Evolutionary conservation across 164 flowering plant genomes (phyloP).

Genomic region (Magnolia changhungtana): DNA sequence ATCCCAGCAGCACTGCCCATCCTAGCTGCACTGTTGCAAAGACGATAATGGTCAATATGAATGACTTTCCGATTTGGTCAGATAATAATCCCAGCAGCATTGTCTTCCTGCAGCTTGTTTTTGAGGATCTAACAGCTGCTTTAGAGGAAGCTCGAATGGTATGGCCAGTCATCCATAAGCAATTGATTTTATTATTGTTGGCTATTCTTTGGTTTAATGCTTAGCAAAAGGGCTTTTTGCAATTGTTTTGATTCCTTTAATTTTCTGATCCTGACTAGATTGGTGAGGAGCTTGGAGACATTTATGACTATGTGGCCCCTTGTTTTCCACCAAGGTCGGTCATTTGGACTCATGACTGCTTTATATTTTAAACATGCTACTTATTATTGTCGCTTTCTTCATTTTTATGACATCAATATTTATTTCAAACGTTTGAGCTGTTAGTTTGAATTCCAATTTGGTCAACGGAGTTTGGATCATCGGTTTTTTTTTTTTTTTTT

Average conservation of each 20-base stretch:
- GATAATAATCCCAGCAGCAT: conserved; percentile 9
- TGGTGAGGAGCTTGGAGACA: conserved; percentile 98
- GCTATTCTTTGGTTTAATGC: not conserved
- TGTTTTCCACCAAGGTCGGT: conserved; percentile 99
- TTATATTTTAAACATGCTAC: not conserved
- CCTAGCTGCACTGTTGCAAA: not conserved
- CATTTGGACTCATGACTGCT: not conserved
- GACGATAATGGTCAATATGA: not conserved
- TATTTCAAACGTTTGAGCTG: not conserved
- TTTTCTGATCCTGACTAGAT: conserved; percentile 42
- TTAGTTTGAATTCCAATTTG: not conserved
- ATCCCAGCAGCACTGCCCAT: not conserved
- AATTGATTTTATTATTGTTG: too few relatives aligned
- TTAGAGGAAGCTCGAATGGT: conserved; percentile 92
- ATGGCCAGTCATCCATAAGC: conserved; percentile 4
- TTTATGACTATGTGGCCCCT: conserved; percentile 95
- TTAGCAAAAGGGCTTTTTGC: not conserved
- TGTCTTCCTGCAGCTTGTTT: conserved; percentile 56
- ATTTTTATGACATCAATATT: not conserved
- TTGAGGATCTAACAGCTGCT: conserved; percentile 85
- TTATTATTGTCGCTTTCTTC: not conserved
- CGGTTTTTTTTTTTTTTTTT: not conserved
- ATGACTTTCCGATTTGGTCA: not conserved
- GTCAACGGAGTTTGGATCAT: not conserved
- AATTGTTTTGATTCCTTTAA: not conserved